phyloP scores from a whole-genome alignment of 2,329 filamentous ascomycete genomes.

The Scytalidium sp. region DNA sequence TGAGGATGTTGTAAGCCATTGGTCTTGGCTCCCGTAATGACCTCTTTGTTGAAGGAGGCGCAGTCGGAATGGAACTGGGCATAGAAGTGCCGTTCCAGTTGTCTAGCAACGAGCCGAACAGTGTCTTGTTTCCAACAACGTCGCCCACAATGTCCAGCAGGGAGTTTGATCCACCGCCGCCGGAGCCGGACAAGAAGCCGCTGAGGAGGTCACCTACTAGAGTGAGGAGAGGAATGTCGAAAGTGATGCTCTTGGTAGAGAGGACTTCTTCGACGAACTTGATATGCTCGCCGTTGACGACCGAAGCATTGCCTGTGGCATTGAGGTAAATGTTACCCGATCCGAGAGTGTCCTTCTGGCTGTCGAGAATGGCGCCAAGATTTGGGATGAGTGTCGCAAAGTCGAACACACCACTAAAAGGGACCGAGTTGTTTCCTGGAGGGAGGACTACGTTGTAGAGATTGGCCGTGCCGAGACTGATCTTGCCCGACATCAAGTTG shows the following conservation, averaged over 20 bases:
- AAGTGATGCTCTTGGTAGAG: conserved; percentile 26
- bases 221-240: conserved; percentile 35
- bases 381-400: conserved; percentile 40
- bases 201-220: conserved; percentile 35
- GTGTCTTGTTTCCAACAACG: conserved; percentile 36
- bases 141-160: conserved; percentile 34
- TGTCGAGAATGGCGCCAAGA: conserved; percentile 34
- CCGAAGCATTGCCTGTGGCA: conserved; percentile 38
- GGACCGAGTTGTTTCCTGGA: conserved; percentile 39
- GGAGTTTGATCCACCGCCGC: conserved; percentile 13
- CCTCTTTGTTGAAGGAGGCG: too few species aligned
- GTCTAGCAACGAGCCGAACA: conserved; percentile 33
- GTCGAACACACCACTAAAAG: conserved; percentile 39
- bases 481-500: conserved; percentile 37
- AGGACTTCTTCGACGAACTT: conserved; percentile 42
- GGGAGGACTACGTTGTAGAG: conserved; percentile 37
- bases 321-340: conserved; percentile 39
- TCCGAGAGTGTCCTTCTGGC: conserved; percentile 33
- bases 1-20: too few species aligned
- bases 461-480: conserved; percentile 36
- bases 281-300: conserved; percentile 40
- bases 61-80: too few species aligned
- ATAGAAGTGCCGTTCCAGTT: too few species aligned
- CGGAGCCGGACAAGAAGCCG: conserved; percentile 28
- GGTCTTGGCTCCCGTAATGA: too few species aligned